Evolutionary conservation across 441 rosid species (phyloP).

Genomic region (Croton laevigatus): DNA sequence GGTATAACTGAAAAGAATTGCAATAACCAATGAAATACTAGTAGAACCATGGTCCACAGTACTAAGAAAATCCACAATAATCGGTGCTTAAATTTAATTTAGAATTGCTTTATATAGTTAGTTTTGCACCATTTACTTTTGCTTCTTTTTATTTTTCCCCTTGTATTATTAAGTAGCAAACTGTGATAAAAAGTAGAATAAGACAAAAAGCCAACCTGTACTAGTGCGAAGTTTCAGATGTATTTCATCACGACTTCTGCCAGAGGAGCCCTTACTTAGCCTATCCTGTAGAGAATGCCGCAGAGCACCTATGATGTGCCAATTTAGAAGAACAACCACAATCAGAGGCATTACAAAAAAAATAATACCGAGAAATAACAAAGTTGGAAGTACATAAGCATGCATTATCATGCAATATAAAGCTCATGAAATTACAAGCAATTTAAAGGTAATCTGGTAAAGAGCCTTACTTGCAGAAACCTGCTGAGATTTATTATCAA

Average conservation of each 20-base stretch:
- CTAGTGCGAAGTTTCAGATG: constrained; percentile 79
- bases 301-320: constrained; percentile 60
- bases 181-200: constrained; percentile 6
- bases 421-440: constrained; percentile 17
- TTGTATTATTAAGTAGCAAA: neutral
- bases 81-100: neutral
- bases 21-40: neutral
- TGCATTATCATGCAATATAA: constrained; percentile 9
- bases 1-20: neutral
- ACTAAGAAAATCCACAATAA: constrained; percentile 5
- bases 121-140: neutral
- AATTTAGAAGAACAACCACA: constrained; percentile 20
- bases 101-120: neutral
- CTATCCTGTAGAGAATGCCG: constrained; percentile 87
- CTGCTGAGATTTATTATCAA: constrained; percentile 82
- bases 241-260: constrained; percentile 83
- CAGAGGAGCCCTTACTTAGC: constrained; percentile 80
- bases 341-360: constrained; percentile 20
- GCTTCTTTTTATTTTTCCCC: neutral
- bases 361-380: neutral
- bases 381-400: constrained; percentile 4
- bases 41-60: neutral
- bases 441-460: constrained; percentile 13
- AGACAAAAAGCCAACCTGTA: constrained; percentile 48
- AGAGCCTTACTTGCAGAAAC: constrained; percentile 80